Conservation (phyloP, 2,329 filamentous ascomycete genomes). For the Scedosporium aurantiacum region DNA sequence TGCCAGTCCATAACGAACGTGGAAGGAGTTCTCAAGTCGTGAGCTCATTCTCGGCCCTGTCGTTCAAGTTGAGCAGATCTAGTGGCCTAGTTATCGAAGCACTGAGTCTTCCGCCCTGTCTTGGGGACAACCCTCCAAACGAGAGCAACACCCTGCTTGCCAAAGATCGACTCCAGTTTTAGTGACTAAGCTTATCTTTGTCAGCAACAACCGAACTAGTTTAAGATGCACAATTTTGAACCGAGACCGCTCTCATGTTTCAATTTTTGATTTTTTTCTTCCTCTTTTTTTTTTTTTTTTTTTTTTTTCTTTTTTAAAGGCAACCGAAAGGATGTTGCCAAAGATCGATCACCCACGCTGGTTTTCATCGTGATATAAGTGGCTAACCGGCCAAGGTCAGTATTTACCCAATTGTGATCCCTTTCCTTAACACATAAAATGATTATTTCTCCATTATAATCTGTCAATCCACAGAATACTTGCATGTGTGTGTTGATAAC, state of each 20-base stretch:
- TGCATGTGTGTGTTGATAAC: conserved; percentile 27
- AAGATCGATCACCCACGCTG: no score
- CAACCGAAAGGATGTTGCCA: no score
- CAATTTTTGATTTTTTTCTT: no score
- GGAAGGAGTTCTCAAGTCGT: conserved; percentile 64
- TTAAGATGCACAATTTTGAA: no score
- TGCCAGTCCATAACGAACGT: conserved; percentile 80
- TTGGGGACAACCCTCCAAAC: conserved; percentile 43
- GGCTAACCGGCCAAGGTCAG: no score
- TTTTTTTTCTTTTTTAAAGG: neutral
- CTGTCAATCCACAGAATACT: conserved; percentile 48
- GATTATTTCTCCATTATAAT: conserved; percentile 20
- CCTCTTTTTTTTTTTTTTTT: no score
- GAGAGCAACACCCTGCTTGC: conserved; percentile 30
- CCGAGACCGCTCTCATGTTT: no score
- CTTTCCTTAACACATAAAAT: neutral
- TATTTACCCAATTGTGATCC: neutral
- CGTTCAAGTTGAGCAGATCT: conserved; percentile 74
- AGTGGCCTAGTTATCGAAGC: conserved; percentile 76
- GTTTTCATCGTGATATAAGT: neutral
- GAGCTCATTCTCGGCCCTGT: conserved; percentile 71
- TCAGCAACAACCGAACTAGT: no score
- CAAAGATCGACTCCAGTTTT: neutral
- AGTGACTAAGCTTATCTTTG: conserved; percentile 7
- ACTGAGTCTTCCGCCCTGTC: conserved; percentile 78